A percentile compares a stretch with the other conserved stretches of the same genome.
phyloP scores from a whole-genome alignment of 345 rosid species.

The Fremontodendron californicum region DNA sequence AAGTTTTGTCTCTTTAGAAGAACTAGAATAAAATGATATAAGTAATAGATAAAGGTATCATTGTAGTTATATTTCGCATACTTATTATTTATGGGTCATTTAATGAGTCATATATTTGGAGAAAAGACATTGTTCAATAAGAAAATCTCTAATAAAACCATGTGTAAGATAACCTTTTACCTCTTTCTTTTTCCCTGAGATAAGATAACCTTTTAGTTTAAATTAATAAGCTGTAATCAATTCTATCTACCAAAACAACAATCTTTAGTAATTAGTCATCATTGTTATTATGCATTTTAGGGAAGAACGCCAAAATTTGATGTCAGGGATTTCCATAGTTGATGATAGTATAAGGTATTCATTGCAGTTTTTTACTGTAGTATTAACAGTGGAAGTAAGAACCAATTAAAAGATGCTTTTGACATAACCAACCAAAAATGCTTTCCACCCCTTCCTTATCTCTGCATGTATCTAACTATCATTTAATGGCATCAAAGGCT shows the following conservation, averaged over 20 bases:
- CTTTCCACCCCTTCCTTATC: background rate
- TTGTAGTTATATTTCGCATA: background rate
- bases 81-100: background rate
- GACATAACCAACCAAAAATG: background rate
- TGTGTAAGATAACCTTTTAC: background rate
- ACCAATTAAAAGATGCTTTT: background rate
- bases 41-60: background rate
- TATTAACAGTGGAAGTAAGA: background rate
- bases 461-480: background rate
- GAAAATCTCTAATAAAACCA: background rate
- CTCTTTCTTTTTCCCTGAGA: background rate
- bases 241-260: background rate
- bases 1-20: background rate
- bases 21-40: slow-evolving; percentile 9
- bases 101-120: background rate
- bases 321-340: background rate
- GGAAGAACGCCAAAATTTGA: background rate
- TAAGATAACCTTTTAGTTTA: background rate
- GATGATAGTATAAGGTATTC: background rate
- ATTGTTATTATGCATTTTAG: background rate
- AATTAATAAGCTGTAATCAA: background rate
- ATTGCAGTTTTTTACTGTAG: background rate
- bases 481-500: background rate
- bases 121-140: background rate
- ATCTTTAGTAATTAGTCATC: background rate